Base-by-base conservation (phyloP, 352 stramenopile genomes). In the Pythium dissotocum region DNA sequence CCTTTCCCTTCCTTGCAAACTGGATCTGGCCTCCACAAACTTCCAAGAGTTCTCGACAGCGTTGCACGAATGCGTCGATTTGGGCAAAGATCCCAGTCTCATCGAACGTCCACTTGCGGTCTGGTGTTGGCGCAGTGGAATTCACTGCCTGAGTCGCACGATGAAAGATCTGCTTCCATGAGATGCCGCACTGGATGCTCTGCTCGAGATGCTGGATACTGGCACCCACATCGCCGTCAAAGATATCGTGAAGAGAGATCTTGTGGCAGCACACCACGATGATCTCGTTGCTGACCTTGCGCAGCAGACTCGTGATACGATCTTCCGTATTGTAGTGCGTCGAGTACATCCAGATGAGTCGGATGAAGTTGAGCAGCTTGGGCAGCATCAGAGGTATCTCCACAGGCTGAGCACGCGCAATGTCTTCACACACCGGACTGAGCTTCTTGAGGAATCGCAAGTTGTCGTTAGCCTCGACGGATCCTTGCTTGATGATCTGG, bases 11-110 rank as follows among this genome's bases (percentile, higher is more conserved):
- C 6, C 95, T 82, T 1, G 91, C 89, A 74, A 99, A 98, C 76
- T 99, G 96, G 36, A 98, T 96, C 71, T 98, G 95, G 0, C 90
- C 93, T 61, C 98, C 93, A 69, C 95, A 99, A 0, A 99, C 91
- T 75, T 98, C 94, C 8, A 98, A 69, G 0, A 99, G 75, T 65
- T 99, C 96, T 9, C 91, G 85, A 61, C 96, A 99, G 18, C 96
- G 88, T 79, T 99, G 95, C 10, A 98, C 91, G 61, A 99, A 99
- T 2, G 96, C 95, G 60, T 99, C 95, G 46, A 98, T 97, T 70
- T 98, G 91, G 1, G 95, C 95, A 67, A 98, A 98, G 67, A 98
- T 98, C 1, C 88, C 93, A 0, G 93, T 96, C 56, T 98, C 94
- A 55, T 98, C 95, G 69, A 98, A 98, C 42, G 90, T 85, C 94